Evolutionary conservation across 148 eudicot genomes (phyloP), one percentile per base, ranked within the genome.

Genomic region (Nepenthes gracilis): DNA sequence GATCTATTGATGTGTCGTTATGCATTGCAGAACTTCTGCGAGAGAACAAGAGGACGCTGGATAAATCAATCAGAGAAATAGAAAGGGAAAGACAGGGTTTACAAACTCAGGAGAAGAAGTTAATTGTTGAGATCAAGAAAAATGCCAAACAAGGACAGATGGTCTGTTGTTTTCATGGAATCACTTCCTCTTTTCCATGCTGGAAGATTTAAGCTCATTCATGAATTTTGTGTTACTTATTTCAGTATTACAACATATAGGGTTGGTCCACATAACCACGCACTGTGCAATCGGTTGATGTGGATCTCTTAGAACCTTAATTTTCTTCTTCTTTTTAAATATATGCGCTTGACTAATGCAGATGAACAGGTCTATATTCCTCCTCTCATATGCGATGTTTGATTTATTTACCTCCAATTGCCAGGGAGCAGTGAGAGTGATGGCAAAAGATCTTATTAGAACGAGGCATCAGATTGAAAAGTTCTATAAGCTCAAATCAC

Each of bases 121-220:
- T 92, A 43, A 92, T 92, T 61, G 82, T 52, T 0, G 98, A 92
- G 73, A 92, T 92, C 64, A 92, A 92, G 79, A 92, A 92, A 72
- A 92, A 83, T 66, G 98, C 98, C 69, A 92, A 92, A 78, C 98
- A 92, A 82, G 98, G 98, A 38, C 98, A 92, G 78, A 92, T 92
- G 98, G 98, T 92, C 74, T 57, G 81, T 59, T 57, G 12, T 23
- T 52, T 57, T 40, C 8, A 3, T 8, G 6, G 8, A 8, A 40
- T 40, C 45, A 4, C 45, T 40, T 40, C 45, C 8, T 40, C 45
- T 35, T 23, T 23, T 23, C 23, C 23, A 23, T 23, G 23, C 23
- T 23, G 23, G 23, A 23, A 23, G 15, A 23, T 23, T 23, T 23
- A 23, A 23, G 23, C 23, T 23, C 23, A 23, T 47, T 23, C 55